Evolutionary conservation across 179 eudicot species (phyloP).

Genomic region (Patellifolia procumbens): DNA sequence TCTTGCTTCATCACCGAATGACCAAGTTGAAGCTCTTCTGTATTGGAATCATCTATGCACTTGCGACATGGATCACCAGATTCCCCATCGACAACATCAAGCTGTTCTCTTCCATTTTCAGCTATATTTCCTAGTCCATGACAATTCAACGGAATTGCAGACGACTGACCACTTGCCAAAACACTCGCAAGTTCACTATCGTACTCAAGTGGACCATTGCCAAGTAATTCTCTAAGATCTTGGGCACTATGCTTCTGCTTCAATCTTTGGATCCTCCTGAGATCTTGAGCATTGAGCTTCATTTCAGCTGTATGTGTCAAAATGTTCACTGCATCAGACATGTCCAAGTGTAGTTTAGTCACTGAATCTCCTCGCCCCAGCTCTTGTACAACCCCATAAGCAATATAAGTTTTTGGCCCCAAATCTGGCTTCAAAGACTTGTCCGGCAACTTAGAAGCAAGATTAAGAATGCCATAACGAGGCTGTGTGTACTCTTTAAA

Average conservation of each 20-base stretch:
- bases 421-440: constrained; percentile 59
- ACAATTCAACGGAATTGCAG: neutral
- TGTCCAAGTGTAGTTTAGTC: constrained; percentile 72
- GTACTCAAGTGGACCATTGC: constrained; percentile 10
- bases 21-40: constrained; percentile 18
- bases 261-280: constrained; percentile 27
- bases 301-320: constrained; percentile 59
- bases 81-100: constrained; percentile 16
- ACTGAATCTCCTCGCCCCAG: constrained; percentile 84
- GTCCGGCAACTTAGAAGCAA: constrained; percentile 56
- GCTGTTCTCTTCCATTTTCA: neutral
- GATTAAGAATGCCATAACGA: constrained; percentile 48
- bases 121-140: neutral
- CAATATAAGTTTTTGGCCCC: constrained; percentile 81
- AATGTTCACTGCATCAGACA: constrained; percentile 83
- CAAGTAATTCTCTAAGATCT: constrained; percentile 53
- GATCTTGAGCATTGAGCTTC: constrained; percentile 21
- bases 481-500: constrained; percentile 78
- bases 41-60: constrained; percentile 7
- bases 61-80: constrained; percentile 3
- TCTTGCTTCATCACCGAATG: constrained; percentile 12
- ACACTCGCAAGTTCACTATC: neutral
- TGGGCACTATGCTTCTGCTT: constrained; percentile 54
- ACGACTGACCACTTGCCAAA: constrained; percentile 15
- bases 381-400: constrained; percentile 65